phyloP scores from a whole-genome alignment of 768 basidiomycete species.

The Tricholoma sp. region DNA sequence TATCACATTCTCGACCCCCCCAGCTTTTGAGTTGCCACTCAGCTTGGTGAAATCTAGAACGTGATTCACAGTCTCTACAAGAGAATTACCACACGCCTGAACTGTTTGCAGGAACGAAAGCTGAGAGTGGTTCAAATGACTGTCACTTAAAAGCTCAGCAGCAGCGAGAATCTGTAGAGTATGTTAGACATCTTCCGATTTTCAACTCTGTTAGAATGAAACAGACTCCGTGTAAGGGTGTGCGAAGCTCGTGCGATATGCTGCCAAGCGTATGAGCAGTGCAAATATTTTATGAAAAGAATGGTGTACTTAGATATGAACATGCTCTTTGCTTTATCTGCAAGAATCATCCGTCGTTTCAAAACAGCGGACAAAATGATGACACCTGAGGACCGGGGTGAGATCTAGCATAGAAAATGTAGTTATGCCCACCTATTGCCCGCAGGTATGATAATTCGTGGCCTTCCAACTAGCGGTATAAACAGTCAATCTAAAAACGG shows the following conservation, averaged over 20 bases:
- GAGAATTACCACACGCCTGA: conserved; percentile 90
- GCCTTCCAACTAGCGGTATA: conserved; percentile 62
- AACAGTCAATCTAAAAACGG: conserved; percentile 3
- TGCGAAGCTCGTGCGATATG: conserved; percentile 87
- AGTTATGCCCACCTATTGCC: conserved; percentile 61
- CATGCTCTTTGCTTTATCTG: conserved; percentile 89
- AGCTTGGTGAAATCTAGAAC: conserved; percentile 95
- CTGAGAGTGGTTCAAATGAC: conserved; percentile 75
- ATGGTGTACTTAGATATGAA: conserved; percentile 84
- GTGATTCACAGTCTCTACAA: conserved; percentile 96
- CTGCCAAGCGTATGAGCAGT: conserved; percentile 28
- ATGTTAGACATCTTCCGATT: conserved; percentile 5
- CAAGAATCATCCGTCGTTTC: conserved; percentile 88
- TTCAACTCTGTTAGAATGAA: background rate
- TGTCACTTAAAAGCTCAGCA: conserved; percentile 86
- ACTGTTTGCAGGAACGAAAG: conserved; percentile 87
- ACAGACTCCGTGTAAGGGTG: conserved; percentile 84
- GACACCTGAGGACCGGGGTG: conserved; percentile 45
- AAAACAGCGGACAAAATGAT: conserved; percentile 92
- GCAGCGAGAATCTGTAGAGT: conserved; percentile 72
- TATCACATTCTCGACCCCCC: conserved; percentile 74
- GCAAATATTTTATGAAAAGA: background rate
- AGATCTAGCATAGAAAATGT: background rate
- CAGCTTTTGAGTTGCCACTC: conserved; percentile 77
- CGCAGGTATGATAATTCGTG: conserved; percentile 88